phyloP scores from a whole-genome alignment of 345 rosid genomes.

The Microcos paniculata region DNA sequence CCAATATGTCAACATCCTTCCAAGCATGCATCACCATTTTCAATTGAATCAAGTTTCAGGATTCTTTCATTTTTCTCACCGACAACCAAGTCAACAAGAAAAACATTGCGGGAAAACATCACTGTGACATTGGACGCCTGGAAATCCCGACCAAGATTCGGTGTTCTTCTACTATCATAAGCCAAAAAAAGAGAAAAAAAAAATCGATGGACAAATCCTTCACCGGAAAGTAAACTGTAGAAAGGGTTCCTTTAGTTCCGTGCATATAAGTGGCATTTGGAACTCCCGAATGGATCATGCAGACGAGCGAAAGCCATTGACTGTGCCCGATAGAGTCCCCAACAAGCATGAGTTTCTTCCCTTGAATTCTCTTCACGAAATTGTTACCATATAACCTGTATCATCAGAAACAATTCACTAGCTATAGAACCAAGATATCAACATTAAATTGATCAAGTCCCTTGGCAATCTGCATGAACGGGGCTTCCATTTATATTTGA shows the following conservation, averaged over 20 bases:
- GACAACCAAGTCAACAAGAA: constrained; percentile 53
- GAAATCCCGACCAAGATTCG: background rate
- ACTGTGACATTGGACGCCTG: constrained; percentile 44
- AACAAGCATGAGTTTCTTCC: constrained; percentile 67
- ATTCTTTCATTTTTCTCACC: constrained; percentile 32
- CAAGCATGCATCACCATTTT: constrained; percentile 38
- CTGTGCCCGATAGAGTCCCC: constrained; percentile 76
- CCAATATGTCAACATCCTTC: constrained; percentile 47
- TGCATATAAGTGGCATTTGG: constrained; percentile 29
- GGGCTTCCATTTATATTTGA: constrained; percentile 65
- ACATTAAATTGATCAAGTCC: constrained; percentile 13
- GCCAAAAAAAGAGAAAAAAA: too few species aligned
- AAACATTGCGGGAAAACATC: constrained; percentile 62
- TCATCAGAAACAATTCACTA: too few species aligned
- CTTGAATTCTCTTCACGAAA: constrained; percentile 38
- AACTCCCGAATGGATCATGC: constrained; percentile 59
- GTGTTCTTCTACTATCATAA: too few species aligned
- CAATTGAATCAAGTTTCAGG: constrained; percentile 54
- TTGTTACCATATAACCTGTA: constrained; percentile 58
- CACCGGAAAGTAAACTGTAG: constrained; percentile 52
- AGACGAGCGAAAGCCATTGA: constrained; percentile 80
- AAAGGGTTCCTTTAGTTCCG: constrained; percentile 42
- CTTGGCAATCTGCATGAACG: constrained; percentile 43
- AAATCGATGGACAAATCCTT: background rate
- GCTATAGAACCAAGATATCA: too few species aligned